phyloP scores from a whole-genome alignment of 345 rosid species.

The Microthlaspi erraticum region DNA sequence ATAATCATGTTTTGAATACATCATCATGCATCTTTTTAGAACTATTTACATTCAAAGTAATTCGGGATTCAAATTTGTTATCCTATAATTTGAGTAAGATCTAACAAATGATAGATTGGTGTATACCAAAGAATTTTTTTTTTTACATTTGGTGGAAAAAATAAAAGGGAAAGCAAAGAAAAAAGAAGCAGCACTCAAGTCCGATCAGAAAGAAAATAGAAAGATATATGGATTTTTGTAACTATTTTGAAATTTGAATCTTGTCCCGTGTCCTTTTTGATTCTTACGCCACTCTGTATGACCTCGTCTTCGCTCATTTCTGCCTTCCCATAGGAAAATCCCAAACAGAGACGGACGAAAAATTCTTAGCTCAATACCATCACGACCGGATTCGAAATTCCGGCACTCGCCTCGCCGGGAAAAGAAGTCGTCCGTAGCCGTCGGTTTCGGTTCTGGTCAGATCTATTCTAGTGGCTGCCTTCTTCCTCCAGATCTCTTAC shows the following conservation, averaged over 20 bases:
- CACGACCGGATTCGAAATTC: conserved; percentile 30
- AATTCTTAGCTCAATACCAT: conserved; percentile 22
- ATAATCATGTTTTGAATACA: no score
- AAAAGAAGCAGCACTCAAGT: no score
- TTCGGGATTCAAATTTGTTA: no score
- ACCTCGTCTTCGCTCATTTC: conserved; percentile 33
- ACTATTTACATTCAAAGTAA: no score
- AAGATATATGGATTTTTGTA: conserved; percentile 16
- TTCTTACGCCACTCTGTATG: conserved; percentile 37
- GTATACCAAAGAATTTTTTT: no score
- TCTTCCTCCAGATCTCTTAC: conserved; percentile 42
- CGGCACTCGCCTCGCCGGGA: conserved; percentile 29
- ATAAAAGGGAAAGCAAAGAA: no score
- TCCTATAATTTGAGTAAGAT: no score
- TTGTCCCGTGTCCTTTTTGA: conserved; percentile 26
- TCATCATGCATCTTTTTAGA: no score
- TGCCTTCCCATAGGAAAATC: conserved; percentile 1
- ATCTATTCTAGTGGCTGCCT: conserved; percentile 31
- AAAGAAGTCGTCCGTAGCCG: neutral
- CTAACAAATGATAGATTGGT: no score
- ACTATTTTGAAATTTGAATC: conserved; percentile 40
- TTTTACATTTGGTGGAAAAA: no score
- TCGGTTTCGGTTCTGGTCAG: conserved; percentile 32
- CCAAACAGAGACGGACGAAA: conserved; percentile 22
- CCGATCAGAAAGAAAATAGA: conserved; percentile 6